Percentiles rank a stretch among this genome's conserved stretches.
Conservation (phyloP, 2,329 filamentous ascomycete genomes). For the Penicillium digitatum region DNA sequence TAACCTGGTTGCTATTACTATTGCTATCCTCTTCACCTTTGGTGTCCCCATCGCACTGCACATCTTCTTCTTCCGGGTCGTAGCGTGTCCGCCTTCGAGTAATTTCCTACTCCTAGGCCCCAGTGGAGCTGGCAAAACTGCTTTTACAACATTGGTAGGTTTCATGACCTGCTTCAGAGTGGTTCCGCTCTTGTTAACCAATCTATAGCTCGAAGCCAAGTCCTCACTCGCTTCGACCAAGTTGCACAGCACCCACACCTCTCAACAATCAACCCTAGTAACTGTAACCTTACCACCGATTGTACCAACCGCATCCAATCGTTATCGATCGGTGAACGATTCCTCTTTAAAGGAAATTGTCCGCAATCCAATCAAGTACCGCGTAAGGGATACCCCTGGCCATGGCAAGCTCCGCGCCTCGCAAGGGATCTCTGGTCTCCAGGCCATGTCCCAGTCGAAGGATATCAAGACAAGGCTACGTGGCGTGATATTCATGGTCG, state of each 20-base stretch:
- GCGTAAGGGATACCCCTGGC: slow-evolving; percentile 72
- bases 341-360: slow-evolving; percentile 56
- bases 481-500: slow-evolving; percentile 83
- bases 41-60: slow-evolving; percentile 75
- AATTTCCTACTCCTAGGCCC: slow-evolving; percentile 80
- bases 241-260: slow-evolving; percentile 54
- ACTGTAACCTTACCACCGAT: slow-evolving; percentile 54
- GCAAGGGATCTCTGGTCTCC: slow-evolving; percentile 44
- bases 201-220: slow-evolving; percentile 45
- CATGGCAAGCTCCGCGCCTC: slow-evolving; percentile 85
- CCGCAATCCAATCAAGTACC: slow-evolving; percentile 37
- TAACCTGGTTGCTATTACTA: slow-evolving; percentile 50
- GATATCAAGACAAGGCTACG: slow-evolving; percentile 48
- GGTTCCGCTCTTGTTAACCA: not conserved
- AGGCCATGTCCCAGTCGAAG: slow-evolving; percentile 31
- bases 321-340: slow-evolving; percentile 64
- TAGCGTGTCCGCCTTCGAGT: slow-evolving; percentile 59
- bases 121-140: slow-evolving; percentile 79
- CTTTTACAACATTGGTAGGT: slow-evolving; percentile 71
- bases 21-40: slow-evolving; percentile 68
- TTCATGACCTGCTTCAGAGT: not conserved
- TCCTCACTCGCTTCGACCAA: slow-evolving; percentile 36
- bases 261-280: slow-evolving; percentile 57
- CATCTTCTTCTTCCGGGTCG: slow-evolving; percentile 64
- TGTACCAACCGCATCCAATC: slow-evolving; percentile 53